Base-by-base conservation (phyloP, 192 early-diverging fungal species). In the Entomortierella beljakovae region DNA sequence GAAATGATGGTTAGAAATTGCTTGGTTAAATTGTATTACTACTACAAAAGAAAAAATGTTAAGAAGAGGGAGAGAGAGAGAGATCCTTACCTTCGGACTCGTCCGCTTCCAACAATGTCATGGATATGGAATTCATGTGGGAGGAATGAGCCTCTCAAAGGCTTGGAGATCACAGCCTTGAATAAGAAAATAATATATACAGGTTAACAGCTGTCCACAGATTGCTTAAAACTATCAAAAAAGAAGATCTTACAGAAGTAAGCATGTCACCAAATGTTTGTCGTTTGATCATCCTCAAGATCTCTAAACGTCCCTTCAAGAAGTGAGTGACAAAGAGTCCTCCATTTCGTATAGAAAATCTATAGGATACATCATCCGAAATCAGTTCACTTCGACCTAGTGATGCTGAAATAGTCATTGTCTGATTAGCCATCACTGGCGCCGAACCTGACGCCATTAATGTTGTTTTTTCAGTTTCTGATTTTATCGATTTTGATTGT, bases 101-200 rank as follows among this genome's bases (percentile, higher is more conserved):
- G 71, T 13, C 85, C 85, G 74, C 82, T 86, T 15, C 85, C 85
- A 10, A 86, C 57, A 38, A 86, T 40, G 56, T 86, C 85, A 58
- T 86, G 85, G 18, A 86, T 54, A 50, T 83, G 58, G 49, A 84
- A 86, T 11, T 84, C 82, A 48, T 82, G 72, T 6, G 67, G 67
- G 23, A 86, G 73, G 29, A 57, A 49, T 1, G 85, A 80, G 0
- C 81, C 74, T 15, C 69, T 63, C 29, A 86, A 50, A 11, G 63
- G 72, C 33, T 84, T 86, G 9, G 67, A 48, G 37, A 80, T 53
- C 10, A 83, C 32, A 20, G 68, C 57, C 84, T 86, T 11, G 5
- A 15, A 46, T 20, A 75, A 29, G 2, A 11, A 28, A 1, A 23
- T 29, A 22, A 3, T 13, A 63, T 52, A 51, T 16, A 20, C 35